A percentile compares a stretch with the other conserved stretches of the same genome.
Evolutionary conservation across 2,329 filamentous ascomycete species (phyloP).

Genomic region (Alternaria tenuissima): DNA sequence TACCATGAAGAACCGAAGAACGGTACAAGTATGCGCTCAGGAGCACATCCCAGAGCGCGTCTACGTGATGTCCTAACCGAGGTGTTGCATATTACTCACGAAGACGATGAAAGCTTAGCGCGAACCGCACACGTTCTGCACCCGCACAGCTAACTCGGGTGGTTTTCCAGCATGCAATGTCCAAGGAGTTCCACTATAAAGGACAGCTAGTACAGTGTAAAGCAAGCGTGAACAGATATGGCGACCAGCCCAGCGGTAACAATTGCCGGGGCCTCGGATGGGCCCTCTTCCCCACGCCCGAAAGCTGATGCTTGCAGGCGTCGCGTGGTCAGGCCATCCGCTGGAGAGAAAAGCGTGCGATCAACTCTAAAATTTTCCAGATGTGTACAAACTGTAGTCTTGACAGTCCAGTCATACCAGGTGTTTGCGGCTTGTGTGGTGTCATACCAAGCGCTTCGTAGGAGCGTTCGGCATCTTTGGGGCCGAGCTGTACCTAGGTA

Average conservation of each 20-base stretch:
- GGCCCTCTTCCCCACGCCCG: constrained; percentile 25
- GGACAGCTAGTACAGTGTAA: background rate
- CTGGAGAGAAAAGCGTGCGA: constrained; percentile 2
- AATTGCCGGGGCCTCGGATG: constrained; percentile 26
- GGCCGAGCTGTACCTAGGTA: background rate
- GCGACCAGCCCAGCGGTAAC: constrained; percentile 10
- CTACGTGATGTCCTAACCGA: background rate
- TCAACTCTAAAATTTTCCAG: background rate
- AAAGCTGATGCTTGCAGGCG: constrained; percentile 11
- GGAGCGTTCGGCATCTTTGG: background rate
- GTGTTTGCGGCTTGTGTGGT: background rate
- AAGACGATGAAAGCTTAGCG: constrained; percentile 19
- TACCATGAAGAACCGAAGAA: too few relatives aligned
- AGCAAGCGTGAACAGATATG: background rate
- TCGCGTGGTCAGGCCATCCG: constrained; percentile 16
- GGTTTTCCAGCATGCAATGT: background rate
- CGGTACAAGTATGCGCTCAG: background rate
- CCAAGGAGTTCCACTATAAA: background rate
- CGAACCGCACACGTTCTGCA: background rate
- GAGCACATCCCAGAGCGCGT: background rate
- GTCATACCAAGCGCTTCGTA: constrained; percentile 9
- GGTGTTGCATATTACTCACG: background rate
- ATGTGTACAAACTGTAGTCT: background rate
- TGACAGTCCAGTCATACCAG: background rate
- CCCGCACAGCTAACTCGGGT: background rate